Evolutionary conservation across 225 moss, liverwort and hornwort genomes (phyloP).

Genomic region (Pseudisothecium myosuroides): DNA sequence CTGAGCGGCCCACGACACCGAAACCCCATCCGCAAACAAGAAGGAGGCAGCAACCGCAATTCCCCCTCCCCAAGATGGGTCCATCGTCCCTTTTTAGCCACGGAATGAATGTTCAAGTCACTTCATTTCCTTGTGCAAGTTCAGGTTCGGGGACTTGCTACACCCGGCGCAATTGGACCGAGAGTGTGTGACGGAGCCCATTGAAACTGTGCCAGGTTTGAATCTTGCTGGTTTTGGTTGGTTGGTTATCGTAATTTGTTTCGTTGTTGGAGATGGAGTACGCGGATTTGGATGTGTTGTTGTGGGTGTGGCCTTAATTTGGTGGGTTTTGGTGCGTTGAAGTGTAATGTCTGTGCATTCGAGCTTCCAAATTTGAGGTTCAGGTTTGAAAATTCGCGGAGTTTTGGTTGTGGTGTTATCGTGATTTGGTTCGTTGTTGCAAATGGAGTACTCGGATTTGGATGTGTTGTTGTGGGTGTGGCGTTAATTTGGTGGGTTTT

Average conservation of each 20-base stretch:
- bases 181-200: neutral
- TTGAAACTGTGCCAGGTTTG: neutral
- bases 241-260: too few relatives aligned
- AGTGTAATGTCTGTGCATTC: neutral
- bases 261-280: neutral
- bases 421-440: neutral
- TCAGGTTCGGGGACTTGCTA: neutral
- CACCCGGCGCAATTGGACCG: neutral
- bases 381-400: neutral
- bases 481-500: neutral
- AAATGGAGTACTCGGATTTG: neutral
- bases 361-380: neutral
- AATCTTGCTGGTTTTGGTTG: neutral
- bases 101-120: neutral
- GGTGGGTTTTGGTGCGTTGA: neutral
- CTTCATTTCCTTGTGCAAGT: neutral
- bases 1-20: neutral
- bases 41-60: neutral
- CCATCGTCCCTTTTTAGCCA: neutral
- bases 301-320: neutral
- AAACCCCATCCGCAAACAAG: slow-evolving; percentile 12
- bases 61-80: neutral
- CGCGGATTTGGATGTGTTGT: neutral
- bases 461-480: neutral
- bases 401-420: neutral